Base-by-base conservation (phyloP, 768 basidiomycete species). In the Mycena alexandri region DNA sequence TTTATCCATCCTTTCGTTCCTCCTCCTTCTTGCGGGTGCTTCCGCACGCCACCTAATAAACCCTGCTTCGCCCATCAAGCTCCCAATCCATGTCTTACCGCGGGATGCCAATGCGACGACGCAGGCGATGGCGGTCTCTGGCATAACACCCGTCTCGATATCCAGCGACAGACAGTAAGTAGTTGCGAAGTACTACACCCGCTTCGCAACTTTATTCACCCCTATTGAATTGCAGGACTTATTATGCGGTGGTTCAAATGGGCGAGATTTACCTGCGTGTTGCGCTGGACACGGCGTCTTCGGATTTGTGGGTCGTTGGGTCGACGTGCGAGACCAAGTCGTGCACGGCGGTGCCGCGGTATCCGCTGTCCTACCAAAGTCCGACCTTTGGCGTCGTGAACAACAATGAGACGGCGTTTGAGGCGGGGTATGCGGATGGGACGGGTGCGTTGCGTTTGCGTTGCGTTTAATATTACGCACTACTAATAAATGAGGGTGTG, bases 261-360 rank as follows among this genome's bases (percentile, higher is more conserved):
- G 93, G 92, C 36, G 79, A 81, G 61, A 86, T 92, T 62, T 86
- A 79, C 72, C 90, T 93, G 71, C 89, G 92, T 17, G 87, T 89
- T 21, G 87, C 87, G 0, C 79, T 94, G 48, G 93, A 94, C 75
- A 94, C 93, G 1, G 93, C 83, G 19, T 93, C 92, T 10, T 81
- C 90, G 17, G 89, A 90, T 79, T 77, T 91, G 14, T 94, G 92
- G 92, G 68, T 94, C 21, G 73, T 87, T 48, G 90, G 92, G 17
- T 89, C 91, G 10, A 82, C 72, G 5, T 94, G 93, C 77, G 77
- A 76, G 33, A 83, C 88, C 14, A 71, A 74, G n/a, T 73, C 83
- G 0, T 94, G 93, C 77, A 79, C 80, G 51, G 70, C 75, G 4
- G 81, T 90, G 10, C 93, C 93, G n/a, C 83, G 81, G 62, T 94